Percentiles rank a stretch among this genome's conserved stretches.
These are phyloP conservation scores for Scolecobasidium constrictum DNA, from an alignment of 2,329 filamentous ascomycete genomes.

Conservation along the genomic window DNA sequence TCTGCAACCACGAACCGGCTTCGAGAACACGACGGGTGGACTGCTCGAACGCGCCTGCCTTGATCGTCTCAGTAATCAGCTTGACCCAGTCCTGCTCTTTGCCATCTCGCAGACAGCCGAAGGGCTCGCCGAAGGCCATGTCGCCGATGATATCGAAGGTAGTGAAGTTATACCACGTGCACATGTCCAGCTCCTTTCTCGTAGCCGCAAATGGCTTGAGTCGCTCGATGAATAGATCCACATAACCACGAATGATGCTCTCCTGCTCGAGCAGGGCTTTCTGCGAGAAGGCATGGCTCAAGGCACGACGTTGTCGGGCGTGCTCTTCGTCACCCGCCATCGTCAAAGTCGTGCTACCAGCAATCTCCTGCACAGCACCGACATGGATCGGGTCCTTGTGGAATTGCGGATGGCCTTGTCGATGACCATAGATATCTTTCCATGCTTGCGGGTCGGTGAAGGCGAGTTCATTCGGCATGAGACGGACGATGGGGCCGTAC, in stretches of 20 bases:
- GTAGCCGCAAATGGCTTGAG: not conserved
- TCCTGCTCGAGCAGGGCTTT: slow-evolving; percentile 19
- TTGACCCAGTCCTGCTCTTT: slow-evolving; percentile 1
- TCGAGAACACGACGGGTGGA: slow-evolving; percentile 2
- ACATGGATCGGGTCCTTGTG: slow-evolving; percentile 10
- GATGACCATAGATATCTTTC: slow-evolving; percentile 30
- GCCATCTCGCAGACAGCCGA: slow-evolving; percentile 9
- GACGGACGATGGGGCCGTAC: slow-evolving; percentile 36
- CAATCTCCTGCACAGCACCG: slow-evolving; percentile 8
- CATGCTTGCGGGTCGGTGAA: slow-evolving; percentile 30
- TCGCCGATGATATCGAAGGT: slow-evolving; percentile 11
- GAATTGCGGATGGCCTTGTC: slow-evolving; percentile 3
- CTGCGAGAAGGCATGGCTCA: slow-evolving; percentile 17
- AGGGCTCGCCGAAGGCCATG: slow-evolving; percentile 9
- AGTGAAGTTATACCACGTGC: slow-evolving; percentile 9
- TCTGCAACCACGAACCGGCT: not conserved
- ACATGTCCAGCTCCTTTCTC: slow-evolving; percentile 8
- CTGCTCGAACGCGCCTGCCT: slow-evolving; percentile 9
- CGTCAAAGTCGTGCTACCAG: slow-evolving; percentile 10
- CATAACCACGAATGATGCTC: slow-evolving; percentile 20
- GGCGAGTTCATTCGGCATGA: slow-evolving; percentile 34
- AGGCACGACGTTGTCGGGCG: slow-evolving; percentile 12
- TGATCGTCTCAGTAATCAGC: slow-evolving; percentile 7
- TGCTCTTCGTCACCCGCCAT: slow-evolving; percentile 13
- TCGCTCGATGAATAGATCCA: slow-evolving; percentile 16